phyloP scores from a whole-genome alignment of 139 green algal genomes.

The Micractinium conductrix region DNA sequence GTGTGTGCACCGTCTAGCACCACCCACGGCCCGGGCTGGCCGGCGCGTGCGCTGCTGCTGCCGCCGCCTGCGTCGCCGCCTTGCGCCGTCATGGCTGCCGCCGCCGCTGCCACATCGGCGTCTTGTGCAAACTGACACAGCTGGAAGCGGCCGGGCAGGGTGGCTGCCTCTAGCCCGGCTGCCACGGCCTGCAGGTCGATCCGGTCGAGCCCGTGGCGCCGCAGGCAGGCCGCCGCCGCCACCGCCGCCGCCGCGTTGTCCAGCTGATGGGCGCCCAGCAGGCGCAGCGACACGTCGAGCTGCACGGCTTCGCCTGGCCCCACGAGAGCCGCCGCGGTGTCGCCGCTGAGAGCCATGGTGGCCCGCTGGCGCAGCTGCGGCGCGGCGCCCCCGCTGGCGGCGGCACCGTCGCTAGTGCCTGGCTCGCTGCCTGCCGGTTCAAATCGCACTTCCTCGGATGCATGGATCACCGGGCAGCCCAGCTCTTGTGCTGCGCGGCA shows the following conservation, averaged over 20 bases:
- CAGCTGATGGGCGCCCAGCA: conserved; percentile 75
- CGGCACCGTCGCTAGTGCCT: neutral
- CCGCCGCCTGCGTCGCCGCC: neutral
- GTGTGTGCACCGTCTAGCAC: conserved; percentile 89
- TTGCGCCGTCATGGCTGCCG: neutral
- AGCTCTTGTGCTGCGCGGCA: conserved; percentile 5
- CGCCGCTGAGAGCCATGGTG: neutral
- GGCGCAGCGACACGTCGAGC: conserved; percentile 39
- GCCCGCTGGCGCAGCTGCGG: conserved; percentile 3
- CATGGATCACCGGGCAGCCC: conserved; percentile 30
- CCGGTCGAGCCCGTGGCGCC: conserved; percentile 27
- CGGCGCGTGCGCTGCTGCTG: neutral
- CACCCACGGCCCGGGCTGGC: conserved; percentile 46
- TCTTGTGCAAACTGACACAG: conserved; percentile 45
- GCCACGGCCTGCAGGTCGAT: conserved; percentile 28
- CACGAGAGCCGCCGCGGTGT: neutral
- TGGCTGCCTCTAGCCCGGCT: conserved; percentile 27
- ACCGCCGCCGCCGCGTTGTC: conserved; percentile 75
- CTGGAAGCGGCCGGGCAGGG: conserved; percentile 78
- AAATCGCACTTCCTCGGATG: conserved; percentile 25
- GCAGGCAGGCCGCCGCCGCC: conserved; percentile 46
- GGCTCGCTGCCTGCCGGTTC: neutral
- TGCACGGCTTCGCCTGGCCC: neutral
- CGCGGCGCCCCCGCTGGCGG: too few relatives aligned
- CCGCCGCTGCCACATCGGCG: neutral